Base-by-base conservation (phyloP, 768 basidiomycete species). In the Tulasnella sp. region DNA sequence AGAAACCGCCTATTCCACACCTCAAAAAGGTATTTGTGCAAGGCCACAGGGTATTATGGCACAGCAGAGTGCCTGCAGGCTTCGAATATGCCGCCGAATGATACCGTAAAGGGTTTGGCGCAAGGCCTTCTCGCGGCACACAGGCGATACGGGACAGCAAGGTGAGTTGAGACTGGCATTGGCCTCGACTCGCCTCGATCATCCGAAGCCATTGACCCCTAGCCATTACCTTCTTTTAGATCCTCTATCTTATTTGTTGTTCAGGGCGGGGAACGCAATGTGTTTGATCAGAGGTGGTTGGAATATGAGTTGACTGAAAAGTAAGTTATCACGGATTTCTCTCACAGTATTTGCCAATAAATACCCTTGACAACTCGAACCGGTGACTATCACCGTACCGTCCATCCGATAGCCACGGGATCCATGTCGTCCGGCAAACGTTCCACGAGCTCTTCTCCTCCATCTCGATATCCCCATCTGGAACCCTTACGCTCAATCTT, bases 251-350 rank as follows among this genome's bases (percentile, higher is more conserved):
- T 98, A 11, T 89, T 98, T 66, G 90, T 97, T n/a, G 82, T 90
- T 0, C 93, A 94, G 67, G 78, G 82, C 3, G 79, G 81, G 43
- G 95, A 98, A 69, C 78, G 94, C 38, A 99, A 99, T 70, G 80
- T 95, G 3, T 98, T 97, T 68, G 95, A 98, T 70, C 95, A 99
- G 70, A 77, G 85, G 13, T 81, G 79, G 75, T 72, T 98, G 23
- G 91, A 98, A 71, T 96, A 90, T 63, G 84, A 90, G 62, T 75
- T 99, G 0, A 70, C 90, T 0, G 82, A 91, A 66, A 80, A 72
- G 92, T 92, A 68, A 50, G 78, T 72, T 19, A 17, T n/a, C 26
- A 38, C 34, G 34, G 34, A 27, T 32, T 27, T 64, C 41, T 27
- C 38, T 47, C 19, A 48, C 29, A 26, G 15, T 10, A 50, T 21